Percentiles rank a stretch among this genome's conserved stretches.
phyloP scores from a whole-genome alignment of 495 filamentous ascomycete genomes.

The Penicillium daleae region DNA sequence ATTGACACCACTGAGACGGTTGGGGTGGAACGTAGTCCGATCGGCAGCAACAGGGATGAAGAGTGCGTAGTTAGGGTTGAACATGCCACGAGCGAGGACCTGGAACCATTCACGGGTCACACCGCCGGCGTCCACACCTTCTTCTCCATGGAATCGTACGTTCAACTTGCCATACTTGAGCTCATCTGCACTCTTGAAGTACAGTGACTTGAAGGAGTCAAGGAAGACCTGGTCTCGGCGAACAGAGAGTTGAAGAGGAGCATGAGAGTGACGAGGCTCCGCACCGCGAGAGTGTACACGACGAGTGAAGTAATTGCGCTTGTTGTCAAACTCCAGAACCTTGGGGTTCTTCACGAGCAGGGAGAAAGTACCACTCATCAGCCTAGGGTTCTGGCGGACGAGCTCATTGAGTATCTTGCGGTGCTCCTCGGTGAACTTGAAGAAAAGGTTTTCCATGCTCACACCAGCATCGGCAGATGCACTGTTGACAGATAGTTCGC shows the following conservation, averaged over 20 bases:
- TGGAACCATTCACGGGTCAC: slow-evolving; percentile 99
- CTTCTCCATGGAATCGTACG: slow-evolving; percentile 95
- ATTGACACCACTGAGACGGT: slow-evolving; percentile 89
- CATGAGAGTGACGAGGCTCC: slow-evolving; percentile 66
- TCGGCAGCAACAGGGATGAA: slow-evolving; percentile 98
- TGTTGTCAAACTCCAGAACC: slow-evolving; percentile 98
- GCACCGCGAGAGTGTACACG: slow-evolving; percentile 78
- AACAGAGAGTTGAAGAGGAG: slow-evolving; percentile 83
- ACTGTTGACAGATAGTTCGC: slow-evolving; percentile 74
- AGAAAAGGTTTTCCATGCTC: slow-evolving; percentile 89
- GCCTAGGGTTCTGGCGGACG: slow-evolving; percentile 91
- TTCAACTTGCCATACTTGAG: slow-evolving; percentile 98
- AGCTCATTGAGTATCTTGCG: slow-evolving; percentile 98
- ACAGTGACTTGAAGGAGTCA: slow-evolving; percentile 94
- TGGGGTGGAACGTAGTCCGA: slow-evolving; percentile 97
- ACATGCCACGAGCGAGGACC: slow-evolving; percentile 96
- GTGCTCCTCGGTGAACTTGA: slow-evolving; percentile 97
- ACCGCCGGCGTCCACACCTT: slow-evolving; percentile 96
- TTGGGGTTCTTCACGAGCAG: slow-evolving; percentile 97
- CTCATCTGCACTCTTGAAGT: slow-evolving; percentile 92
- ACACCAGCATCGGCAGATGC: slow-evolving; percentile 70
- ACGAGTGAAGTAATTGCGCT: slow-evolving; percentile 98
- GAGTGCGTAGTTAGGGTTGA: slow-evolving; percentile 95
- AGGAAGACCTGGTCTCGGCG: slow-evolving; percentile 96
- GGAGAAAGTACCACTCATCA: slow-evolving; percentile 98